Percentiles rank a stretch among this genome's conserved stretches.
These are phyloP conservation scores for Kodamaea kaohsiungensis DNA, from an alignment of 805 yeast species.

Conservation along the genomic window DNA sequence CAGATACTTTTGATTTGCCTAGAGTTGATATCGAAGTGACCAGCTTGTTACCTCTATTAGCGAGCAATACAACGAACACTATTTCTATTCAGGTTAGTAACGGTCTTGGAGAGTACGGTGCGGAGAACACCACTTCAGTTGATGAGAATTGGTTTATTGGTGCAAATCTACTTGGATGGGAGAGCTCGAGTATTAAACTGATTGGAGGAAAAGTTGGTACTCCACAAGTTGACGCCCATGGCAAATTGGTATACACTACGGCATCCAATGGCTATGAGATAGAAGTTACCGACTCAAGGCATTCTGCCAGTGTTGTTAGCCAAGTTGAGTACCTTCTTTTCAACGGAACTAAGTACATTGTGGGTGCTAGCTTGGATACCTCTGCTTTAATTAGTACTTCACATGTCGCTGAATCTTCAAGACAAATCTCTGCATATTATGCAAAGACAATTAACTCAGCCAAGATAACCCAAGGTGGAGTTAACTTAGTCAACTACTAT, in stretches of 20 bases:
- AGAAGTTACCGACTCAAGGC: neutral
- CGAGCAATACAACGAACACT: constrained; percentile 28
- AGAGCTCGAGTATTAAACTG: constrained; percentile 17
- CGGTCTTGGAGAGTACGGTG: constrained; percentile 43
- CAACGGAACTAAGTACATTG: neutral
- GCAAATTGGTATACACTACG: neutral
- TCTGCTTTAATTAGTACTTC: neutral
- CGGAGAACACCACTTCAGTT: constrained; percentile 19
- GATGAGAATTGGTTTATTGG: constrained; percentile 63
- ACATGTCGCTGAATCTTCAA: neutral
- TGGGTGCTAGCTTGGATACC: constrained; percentile 1
- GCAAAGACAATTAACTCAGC: neutral
- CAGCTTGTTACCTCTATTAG: constrained; percentile 68
- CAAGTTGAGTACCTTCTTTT: neutral
- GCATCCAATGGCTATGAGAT: neutral
- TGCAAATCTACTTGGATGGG: constrained; percentile 58
- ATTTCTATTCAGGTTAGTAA: constrained; percentile 52
- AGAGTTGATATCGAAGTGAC: constrained; percentile 72
- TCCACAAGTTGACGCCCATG: neutral
- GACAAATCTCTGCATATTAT: neutral
- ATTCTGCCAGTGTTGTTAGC: neutral
- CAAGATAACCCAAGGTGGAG: neutral
- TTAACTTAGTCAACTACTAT: neutral
- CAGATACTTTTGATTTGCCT: constrained; percentile 73
- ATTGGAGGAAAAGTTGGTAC: neutral